Conservation (phyloP, 2,329 filamentous ascomycete genomes). For the Stemphylium lycopersici region DNA sequence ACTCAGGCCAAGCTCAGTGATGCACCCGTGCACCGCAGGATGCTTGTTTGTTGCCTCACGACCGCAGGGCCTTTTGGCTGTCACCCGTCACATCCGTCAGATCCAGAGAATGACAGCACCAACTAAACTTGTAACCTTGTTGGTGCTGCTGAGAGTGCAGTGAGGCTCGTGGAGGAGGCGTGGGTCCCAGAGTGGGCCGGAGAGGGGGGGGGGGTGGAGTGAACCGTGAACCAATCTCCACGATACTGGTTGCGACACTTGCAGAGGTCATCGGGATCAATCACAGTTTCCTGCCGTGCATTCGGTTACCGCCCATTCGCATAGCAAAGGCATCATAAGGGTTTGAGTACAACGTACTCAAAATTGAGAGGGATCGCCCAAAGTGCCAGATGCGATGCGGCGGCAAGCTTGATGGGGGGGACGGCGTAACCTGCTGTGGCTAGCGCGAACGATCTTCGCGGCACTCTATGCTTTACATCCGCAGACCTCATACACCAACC, state of each 20-base stretch:
- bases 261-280: conserved; percentile 22
- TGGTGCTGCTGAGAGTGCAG: not conserved
- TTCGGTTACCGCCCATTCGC: conserved; percentile 33
- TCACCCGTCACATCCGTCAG: conserved; percentile 27
- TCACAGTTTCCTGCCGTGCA: conserved; percentile 31
- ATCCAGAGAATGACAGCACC: conserved; percentile 12
- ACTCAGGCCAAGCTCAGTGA: conserved; percentile 5
- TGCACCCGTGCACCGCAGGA: conserved; percentile 12
- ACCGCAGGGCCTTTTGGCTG: conserved; percentile 14
- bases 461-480: conserved; percentile 35
- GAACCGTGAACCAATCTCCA: conserved; percentile 21
- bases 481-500: conserved; percentile 40
- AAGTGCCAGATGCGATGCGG: conserved; percentile 16
- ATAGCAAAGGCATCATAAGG: conserved; percentile 41
- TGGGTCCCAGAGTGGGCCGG: conserved; percentile 11
- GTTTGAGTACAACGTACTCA: conserved; percentile 38
- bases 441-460: conserved; percentile 28
- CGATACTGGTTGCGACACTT: conserved; percentile 11
- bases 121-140: conserved; percentile 8
- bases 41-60: conserved; percentile 5
- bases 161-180: conserved; percentile 11
- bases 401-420: conserved; percentile 10
- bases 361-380: conserved; percentile 24
- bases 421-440: conserved; percentile 21
- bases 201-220: too few relatives aligned